Base-by-base conservation (phyloP, 495 filamentous ascomycete species). In the Xanthoparmelia taractica region DNA sequence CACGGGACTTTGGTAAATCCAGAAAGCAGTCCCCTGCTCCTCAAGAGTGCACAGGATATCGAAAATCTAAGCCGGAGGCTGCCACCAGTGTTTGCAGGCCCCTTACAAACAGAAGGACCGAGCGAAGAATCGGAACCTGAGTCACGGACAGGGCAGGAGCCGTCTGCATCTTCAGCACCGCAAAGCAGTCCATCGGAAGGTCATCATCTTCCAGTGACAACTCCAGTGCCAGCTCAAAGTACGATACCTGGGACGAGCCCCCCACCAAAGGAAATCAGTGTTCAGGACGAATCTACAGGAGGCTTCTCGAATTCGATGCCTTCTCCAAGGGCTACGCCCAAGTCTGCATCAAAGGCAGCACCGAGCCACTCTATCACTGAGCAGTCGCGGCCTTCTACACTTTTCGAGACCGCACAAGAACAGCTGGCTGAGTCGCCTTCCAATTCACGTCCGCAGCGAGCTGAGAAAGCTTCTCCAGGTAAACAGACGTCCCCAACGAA, bases 401-500 rank as follows among this genome's bases (percentile, higher is more conserved):
- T 66, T 11, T 72, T 64, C 43, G 70, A 72, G 52, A 70, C 70
- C 7, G 70, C 70, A 15, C 66, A 36, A 27, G 67, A 68, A 58
- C 48, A 67, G 36, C 4, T 65, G 40, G 23, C 25, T 23, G 27
- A 25, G 7, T 60, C 63, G 2, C 50, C 65, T 15, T 61, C 65
- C 2, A 66, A 54, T 34, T 47, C 50, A 15, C 29, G 34, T 7
- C 17, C n/a, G 8, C 23, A 65, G 76, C 23, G 74, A 18, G 29
- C 27, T 13, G 58, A 54, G 33, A 23, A 37, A 11, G 54, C 33
- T 37, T 45, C 37, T 47, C 58, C 55, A 27, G 41, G 34, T 34
- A 59, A 40, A 55, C 17, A 41, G 18, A 18, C 11, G 8, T 65
- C 66, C 18, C 64, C 79, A 11, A 77, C 72, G 12, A 79, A 78